Evolutionary conservation across 805 yeast genomes (phyloP), one percentile per base, ranked within the genome.

Genomic region (Kluyveromyces dobzhanskii): DNA sequence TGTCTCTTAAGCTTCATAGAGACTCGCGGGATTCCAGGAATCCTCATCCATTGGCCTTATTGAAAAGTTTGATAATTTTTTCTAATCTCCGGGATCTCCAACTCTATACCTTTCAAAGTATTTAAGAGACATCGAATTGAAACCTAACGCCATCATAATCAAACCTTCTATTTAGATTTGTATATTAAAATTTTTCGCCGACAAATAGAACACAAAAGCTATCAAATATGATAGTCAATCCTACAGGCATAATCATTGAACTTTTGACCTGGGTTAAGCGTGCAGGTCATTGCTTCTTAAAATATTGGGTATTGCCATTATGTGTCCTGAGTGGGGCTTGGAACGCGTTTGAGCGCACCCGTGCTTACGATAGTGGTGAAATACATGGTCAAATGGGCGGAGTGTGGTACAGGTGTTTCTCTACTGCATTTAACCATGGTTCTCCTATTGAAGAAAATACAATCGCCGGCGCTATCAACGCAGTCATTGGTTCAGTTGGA

Each of bases 381-480:
- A 30, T 30, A 14, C 39, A 37, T 23, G 35, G 35, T 12, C 23
- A 23, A 12, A 27, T 27, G 30, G 30, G 30, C 11, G 30, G 30
- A 5, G 30, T 27, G 16, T 27, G 30, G 30, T 27, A 27, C 30
- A 27, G 30, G 16, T 37, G 31, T 24, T 37, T 27, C 30, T 26
- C 31, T 7, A 30, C 31, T 27, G 36, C 31, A 24, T 30, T 27
- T 12, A 33, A 28, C 17, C 31, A 31, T 19, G 35, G 27, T 11
- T 28, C 40, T 27, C 6, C 30, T 7, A n/a, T 14, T 7, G 30
- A 17, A 31, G 35, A 12, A 31, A 37, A 24, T n/a, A 31, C 36
- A 17, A 31, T 31, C 21, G 36, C 40, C 8, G 40, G 40, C 31
- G 40, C 36, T n/a, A 37, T 37, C 36, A 25, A 32, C 10, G 36